A percentile compares a stretch with the other conserved stretches of the same genome.
phyloP scores from a whole-genome alignment of 345 rosid species.

The Camelina sativa region DNA sequence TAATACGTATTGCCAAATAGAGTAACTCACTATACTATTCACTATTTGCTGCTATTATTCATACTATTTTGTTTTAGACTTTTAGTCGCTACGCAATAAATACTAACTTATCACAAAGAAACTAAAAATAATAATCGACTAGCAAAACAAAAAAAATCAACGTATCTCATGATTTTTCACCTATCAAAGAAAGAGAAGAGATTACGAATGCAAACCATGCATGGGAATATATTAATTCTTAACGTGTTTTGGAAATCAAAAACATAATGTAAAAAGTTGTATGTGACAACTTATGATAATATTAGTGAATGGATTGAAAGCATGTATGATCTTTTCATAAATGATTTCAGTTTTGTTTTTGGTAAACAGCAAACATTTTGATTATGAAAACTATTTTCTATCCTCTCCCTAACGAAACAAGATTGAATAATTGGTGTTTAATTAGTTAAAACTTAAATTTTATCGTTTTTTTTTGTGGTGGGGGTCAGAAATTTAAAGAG shows the following conservation, averaged over 20 bases:
- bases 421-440: too few relatives aligned
- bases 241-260: not conserved
- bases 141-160: not conserved
- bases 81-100: not conserved
- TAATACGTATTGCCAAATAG: not conserved
- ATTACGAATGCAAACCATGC: not conserved
- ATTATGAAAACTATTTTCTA: not conserved
- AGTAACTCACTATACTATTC: not conserved
- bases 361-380: not conserved
- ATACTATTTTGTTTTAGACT: not conserved
- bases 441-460: not conserved
- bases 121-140: not conserved
- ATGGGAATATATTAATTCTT: not conserved
- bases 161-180: not conserved
- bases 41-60: not conserved
- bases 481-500: constrained; percentile 24
- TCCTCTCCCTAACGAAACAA: not conserved
- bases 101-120: not conserved
- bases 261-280: not conserved
- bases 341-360: not conserved
- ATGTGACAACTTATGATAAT: not conserved
- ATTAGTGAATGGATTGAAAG: too few relatives aligned
- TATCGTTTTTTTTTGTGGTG: not conserved
- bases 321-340: too few relatives aligned
- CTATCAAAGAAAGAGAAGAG: not conserved